Percentiles rank a stretch among this genome's conserved stretches.
These are phyloP conservation scores for Pelargonium fulgidum DNA, from an alignment of 441 rosid species.

Conservation along the genomic window DNA sequence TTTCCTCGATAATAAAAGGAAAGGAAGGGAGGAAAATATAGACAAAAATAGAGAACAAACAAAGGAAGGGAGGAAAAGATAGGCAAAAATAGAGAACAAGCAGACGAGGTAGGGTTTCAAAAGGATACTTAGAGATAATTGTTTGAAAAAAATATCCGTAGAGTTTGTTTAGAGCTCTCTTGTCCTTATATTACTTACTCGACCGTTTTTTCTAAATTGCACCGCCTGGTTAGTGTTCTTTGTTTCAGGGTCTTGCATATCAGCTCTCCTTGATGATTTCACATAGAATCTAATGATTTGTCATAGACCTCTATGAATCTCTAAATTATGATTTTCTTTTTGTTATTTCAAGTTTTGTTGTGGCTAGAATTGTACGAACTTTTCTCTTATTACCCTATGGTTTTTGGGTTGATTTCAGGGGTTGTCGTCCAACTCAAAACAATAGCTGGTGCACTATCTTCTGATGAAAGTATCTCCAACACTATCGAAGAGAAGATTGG, in stretches of 20 bases:
- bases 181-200: background rate
- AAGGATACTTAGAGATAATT: background rate
- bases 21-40: too few relatives aligned
- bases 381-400: slow-evolving; percentile 2
- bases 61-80: too few relatives aligned
- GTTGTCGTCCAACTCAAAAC: slow-evolving; percentile 70
- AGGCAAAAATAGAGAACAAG: too few relatives aligned
- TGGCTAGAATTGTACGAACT: background rate
- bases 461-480: slow-evolving; percentile 43
- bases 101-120: too few relatives aligned
- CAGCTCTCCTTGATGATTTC: too few relatives aligned
- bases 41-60: too few relatives aligned
- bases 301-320: background rate
- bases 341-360: background rate
- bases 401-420: slow-evolving; percentile 34
- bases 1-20: too few relatives aligned
- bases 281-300: too few relatives aligned
- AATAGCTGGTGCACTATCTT: slow-evolving; percentile 39
- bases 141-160: background rate
- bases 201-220: background rate
- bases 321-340: background rate
- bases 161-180: background rate
- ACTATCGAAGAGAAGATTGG: slow-evolving; percentile 37
- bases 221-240: background rate
- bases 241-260: background rate